phyloP scores from a whole-genome alignment of 306 rosid species.

The Prunus dulcis region DNA sequence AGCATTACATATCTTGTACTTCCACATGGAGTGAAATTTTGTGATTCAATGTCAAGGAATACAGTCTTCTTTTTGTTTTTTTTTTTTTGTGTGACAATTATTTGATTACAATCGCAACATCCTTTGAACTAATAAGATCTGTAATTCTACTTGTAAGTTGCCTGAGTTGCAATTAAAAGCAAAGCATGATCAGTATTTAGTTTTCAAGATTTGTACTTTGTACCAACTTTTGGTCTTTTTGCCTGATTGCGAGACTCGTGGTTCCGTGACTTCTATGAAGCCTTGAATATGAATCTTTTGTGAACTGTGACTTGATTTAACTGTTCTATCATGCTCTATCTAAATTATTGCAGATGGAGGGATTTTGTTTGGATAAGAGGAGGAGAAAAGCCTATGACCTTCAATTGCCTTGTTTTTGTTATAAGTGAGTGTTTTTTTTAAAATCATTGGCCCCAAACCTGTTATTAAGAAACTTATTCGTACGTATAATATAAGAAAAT shows the following conservation, averaged over 20 bases:
- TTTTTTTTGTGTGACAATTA: not conserved
- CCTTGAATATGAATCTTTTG: not conserved
- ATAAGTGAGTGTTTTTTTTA: too few species aligned
- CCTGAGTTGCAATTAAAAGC: not conserved
- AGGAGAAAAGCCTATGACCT: too few species aligned
- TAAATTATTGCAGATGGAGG: too few species aligned
- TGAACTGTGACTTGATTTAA: too few species aligned
- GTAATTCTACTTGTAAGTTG: not conserved
- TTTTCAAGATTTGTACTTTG: not conserved
- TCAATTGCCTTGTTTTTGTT: too few species aligned
- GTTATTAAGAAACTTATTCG: too few species aligned
- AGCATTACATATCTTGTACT: slow-evolving; percentile 68
- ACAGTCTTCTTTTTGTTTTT: not conserved
- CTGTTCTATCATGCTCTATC: too few species aligned
- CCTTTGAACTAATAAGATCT: not conserved
- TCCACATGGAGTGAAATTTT: slow-evolving; percentile 36
- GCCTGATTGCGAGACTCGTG: not conserved
- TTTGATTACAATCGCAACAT: not conserved
- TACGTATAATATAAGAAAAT: too few species aligned
- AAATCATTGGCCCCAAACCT: too few species aligned
- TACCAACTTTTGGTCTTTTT: not conserved
- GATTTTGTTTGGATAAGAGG: too few species aligned
- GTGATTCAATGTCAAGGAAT: not conserved
- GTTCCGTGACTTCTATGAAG: not conserved
- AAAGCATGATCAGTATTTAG: not conserved